Conservation (phyloP, 2,329 filamentous ascomycete genomes). For the Xylaria sp. region DNA sequence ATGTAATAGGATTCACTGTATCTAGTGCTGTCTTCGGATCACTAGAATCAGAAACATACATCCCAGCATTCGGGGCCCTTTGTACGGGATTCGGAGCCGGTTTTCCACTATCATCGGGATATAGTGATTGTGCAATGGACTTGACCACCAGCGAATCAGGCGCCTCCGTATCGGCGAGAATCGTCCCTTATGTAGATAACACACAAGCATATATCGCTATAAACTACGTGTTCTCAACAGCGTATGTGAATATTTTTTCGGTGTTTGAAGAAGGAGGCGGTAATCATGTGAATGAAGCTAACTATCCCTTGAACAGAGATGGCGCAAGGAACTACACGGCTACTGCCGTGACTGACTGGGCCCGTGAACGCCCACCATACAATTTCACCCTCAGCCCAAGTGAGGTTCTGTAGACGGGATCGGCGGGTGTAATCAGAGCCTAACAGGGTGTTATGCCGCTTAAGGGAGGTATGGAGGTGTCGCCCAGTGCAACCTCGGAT, state of each 20-base stretch:
- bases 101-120: conserved; percentile 18
- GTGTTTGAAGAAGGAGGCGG: too few species aligned
- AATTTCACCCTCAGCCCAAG: conserved; percentile 17
- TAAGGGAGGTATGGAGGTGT: background rate
- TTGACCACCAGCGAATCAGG: background rate
- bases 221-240: conserved; percentile 12
- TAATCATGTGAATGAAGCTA: background rate
- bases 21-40: conserved; percentile 5
- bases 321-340: conserved; percentile 10
- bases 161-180: conserved; percentile 13
- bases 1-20: conserved; percentile 16
- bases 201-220: conserved; percentile 25
- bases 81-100: conserved; percentile 19
- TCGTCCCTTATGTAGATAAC: conserved; percentile 13
- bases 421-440: background rate
- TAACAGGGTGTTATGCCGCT: background rate
- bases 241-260: conserved; percentile 11
- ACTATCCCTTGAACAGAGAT: background rate
- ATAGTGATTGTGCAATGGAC: conserved; percentile 14
- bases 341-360: conserved; percentile 23
- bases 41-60: background rate
- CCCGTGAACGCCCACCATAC: conserved; percentile 18
- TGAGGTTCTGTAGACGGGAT: background rate
- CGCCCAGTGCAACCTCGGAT: background rate
- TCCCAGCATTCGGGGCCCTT: conserved; percentile 19